Evolutionary conservation across 148 eudicot genomes (phyloP), one percentile per base, ranked within the genome.

Genomic region (Gaultheria prostrata): DNA sequence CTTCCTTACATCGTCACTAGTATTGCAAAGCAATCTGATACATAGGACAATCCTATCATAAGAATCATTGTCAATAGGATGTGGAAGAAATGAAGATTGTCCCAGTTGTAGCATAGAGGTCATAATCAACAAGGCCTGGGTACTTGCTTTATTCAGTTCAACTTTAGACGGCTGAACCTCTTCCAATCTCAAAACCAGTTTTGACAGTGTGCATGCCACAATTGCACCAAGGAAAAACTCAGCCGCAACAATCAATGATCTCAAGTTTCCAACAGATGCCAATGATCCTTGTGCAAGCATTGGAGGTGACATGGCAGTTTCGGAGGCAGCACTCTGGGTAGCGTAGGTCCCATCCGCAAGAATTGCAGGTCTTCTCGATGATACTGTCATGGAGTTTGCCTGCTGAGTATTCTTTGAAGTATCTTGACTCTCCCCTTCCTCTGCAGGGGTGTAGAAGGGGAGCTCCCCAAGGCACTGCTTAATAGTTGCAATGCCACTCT

Each of bases 311-410:
- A 92, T 87, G 83, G 91, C 92, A 87, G 98, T 92, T 86, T 95
- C 98, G 70, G 92, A 83, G 33, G 98, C 96, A 83, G 96, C 98
- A 88, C 98, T 95, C 83, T 95, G 98, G 77, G 98, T 95, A 81
- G 98, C 98, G 81, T 95, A 95, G 74, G 98, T 95, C 57, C 98
- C 98, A 88, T 95, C 98, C 53, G 98, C 95, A 88, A 95, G 98
- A 80, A 95, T 90, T 39, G 93, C 95, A 77, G 98, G 98, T 88
- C 93, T 93, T 82, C 93, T 91, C 78, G 96, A 93, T 61, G 94
- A 92, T 17, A 90, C 86, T 45, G 98, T 95, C 76, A 88, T 89
- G 63, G 92, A 86, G 84, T 87, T 95, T 54, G 89, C 92, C 78
- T 89, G 90, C 88, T 91, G 97, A 71, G 86, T 76, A 81, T 87